phyloP scores from a whole-genome alignment of 2,329 filamentous ascomycete genomes.

The Penicillium digitatum region DNA sequence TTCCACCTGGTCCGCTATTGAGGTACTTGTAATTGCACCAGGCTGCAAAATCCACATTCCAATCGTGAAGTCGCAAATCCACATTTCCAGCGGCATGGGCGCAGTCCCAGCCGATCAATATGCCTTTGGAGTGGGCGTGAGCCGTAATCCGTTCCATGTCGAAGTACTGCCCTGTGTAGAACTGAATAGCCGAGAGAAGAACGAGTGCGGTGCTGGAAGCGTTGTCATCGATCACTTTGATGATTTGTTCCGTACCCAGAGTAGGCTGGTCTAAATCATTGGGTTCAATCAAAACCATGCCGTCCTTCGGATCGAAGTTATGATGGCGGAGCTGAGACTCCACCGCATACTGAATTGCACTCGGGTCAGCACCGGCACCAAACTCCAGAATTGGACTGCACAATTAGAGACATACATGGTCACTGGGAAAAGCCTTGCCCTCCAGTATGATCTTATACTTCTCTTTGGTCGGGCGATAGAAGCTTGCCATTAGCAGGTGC shows the following conservation, averaged over 20 bases:
- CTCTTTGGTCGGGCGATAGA: slow-evolving; percentile 66
- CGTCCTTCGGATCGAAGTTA: slow-evolving; percentile 60
- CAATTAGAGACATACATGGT: slow-evolving; percentile 56
- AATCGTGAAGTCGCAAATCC: slow-evolving; percentile 73
- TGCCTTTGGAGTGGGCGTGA: slow-evolving; percentile 66
- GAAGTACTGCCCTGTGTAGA: slow-evolving; percentile 85
- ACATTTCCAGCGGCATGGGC: slow-evolving; percentile 86
- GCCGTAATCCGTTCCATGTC: slow-evolving; percentile 77
- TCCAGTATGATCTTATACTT: slow-evolving; percentile 81
- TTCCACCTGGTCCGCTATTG: slow-evolving; percentile 77
- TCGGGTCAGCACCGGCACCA: slow-evolving; percentile 6
- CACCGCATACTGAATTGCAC: slow-evolving; percentile 63
- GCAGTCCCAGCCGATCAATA: slow-evolving; percentile 81
- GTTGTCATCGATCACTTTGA: slow-evolving; percentile 69
- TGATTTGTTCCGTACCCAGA: slow-evolving; percentile 66
- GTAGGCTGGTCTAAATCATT: slow-evolving; percentile 51
- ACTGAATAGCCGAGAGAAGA: slow-evolving; percentile 82
- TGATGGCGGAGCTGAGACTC: slow-evolving; percentile 75
- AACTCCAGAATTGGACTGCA: neutral
- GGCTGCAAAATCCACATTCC: slow-evolving; percentile 84
- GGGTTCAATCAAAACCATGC: slow-evolving; percentile 71
- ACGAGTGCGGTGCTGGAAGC: slow-evolving; percentile 69
- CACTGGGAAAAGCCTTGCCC: slow-evolving; percentile 84
- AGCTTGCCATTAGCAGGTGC: slow-evolving; percentile 77
- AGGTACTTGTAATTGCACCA: slow-evolving; percentile 97